A percentile compares a stretch with the other conserved stretches of the same genome.
phyloP scores from a whole-genome alignment of 495 filamentous ascomycete genomes.

The Neurospora sp. region DNA sequence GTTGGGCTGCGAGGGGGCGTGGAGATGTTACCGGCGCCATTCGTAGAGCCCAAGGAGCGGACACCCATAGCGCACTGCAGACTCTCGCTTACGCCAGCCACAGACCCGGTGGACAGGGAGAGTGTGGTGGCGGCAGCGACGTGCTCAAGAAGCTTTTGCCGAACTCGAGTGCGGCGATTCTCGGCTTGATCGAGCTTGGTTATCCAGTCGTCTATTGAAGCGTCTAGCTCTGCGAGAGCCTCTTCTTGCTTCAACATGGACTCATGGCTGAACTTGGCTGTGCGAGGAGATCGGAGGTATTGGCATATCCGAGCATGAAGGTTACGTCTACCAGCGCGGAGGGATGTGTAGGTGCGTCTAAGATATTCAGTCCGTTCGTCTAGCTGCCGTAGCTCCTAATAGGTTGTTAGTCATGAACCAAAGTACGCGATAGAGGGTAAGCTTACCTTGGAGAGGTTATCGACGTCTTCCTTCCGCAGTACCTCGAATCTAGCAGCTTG shows the following conservation, averaged over 20 bases:
- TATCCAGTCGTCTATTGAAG: slow-evolving; percentile 68
- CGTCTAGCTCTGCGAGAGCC: slow-evolving; percentile 57
- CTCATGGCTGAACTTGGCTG: slow-evolving; percentile 55
- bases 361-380: slow-evolving; percentile 66
- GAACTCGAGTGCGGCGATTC: slow-evolving; percentile 55
- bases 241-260: slow-evolving; percentile 66
- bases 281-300: slow-evolving; percentile 53
- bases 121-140: slow-evolving; percentile 50
- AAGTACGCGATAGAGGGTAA: not conserved
- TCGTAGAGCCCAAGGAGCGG: slow-evolving; percentile 18
- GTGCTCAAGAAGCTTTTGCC: slow-evolving; percentile 70
- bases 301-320: slow-evolving; percentile 59
- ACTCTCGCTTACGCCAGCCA: slow-evolving; percentile 26
- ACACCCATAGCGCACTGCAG: slow-evolving; percentile 32
- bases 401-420: not conserved
- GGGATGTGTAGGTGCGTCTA: slow-evolving; percentile 55
- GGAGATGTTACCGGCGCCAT: slow-evolving; percentile 30
- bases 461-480: slow-evolving; percentile 55
- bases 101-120: slow-evolving; percentile 14
- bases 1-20: slow-evolving; percentile 39
- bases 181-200: slow-evolving; percentile 64
- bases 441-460: slow-evolving; percentile 49
- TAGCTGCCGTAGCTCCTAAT: slow-evolving; percentile 54
- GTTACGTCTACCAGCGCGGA: slow-evolving; percentile 55
- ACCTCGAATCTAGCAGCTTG: slow-evolving; percentile 60